Conservation (phyloP, 176 grass and related monocot genomes). For the Oryza nivara region DNA sequence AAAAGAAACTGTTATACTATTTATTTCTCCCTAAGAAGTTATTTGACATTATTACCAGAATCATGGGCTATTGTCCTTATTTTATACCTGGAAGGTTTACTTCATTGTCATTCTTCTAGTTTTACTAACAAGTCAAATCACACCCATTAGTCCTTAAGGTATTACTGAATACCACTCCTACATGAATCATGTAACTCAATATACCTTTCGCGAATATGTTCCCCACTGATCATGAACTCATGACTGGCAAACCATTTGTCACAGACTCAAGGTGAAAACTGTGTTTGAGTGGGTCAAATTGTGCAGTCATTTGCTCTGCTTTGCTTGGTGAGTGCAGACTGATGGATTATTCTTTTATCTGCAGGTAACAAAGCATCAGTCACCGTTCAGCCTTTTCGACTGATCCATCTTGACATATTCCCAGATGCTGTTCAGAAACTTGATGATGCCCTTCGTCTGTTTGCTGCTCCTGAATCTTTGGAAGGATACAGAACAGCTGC, state of each 20-base stretch:
- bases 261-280: neutral
- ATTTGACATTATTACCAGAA: neutral
- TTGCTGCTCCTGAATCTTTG: slow-evolving; percentile 77
- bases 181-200: slow-evolving; percentile 5
- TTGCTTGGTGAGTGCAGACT: slow-evolving; percentile 11
- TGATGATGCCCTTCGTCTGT: slow-evolving; percentile 76
- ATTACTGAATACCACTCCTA: neutral
- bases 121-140: neutral
- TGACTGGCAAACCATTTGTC: neutral
- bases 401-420: slow-evolving; percentile 97
- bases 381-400: slow-evolving; percentile 83
- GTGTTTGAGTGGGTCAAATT: slow-evolving; percentile 1
- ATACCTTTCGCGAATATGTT: neutral
- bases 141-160: neutral
- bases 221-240: neutral
- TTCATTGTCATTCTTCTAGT: neutral
- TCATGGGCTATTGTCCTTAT: neutral
- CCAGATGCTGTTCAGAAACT: slow-evolving; percentile 75
- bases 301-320: neutral
- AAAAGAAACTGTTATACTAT: neutral
- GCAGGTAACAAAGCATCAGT: slow-evolving; percentile 87
- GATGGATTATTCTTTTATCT: slow-evolving; percentile 20
- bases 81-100: too few species aligned
- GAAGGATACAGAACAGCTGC: slow-evolving; percentile 91
- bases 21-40: neutral